Conservation (phyloP, 2,329 filamentous ascomycete genomes). For the Ilyonectria sp. region DNA sequence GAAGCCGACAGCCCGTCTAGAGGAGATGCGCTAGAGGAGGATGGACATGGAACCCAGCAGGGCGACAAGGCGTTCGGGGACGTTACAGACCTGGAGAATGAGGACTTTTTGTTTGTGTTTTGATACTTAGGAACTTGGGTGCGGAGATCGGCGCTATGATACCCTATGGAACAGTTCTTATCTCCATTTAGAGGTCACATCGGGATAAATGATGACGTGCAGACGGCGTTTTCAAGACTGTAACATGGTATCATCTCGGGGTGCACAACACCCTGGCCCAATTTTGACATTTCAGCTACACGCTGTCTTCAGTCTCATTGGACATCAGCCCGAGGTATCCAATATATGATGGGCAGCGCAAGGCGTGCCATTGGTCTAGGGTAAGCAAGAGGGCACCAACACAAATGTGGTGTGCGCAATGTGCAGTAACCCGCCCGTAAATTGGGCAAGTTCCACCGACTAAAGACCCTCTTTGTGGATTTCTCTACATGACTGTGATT, state of each 20-base stretch:
- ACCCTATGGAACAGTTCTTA: conserved; percentile 5
- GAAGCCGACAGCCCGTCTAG: conserved; percentile 29
- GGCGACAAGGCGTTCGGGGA: conserved; percentile 59
- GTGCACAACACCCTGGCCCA: too few relatives aligned
- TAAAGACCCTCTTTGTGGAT: neutral
- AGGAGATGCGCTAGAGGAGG: conserved; percentile 31
- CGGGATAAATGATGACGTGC: too few relatives aligned
- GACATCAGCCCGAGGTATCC: neutral
- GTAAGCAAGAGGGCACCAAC: neutral
- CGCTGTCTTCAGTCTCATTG: neutral
- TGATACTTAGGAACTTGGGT: conserved; percentile 32
- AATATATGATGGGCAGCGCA: neutral
- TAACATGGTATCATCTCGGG: too few relatives aligned
- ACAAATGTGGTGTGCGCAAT: neutral
- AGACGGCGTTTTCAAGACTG: too few relatives aligned
- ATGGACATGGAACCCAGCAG: conserved; percentile 21
- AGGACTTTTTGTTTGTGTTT: conserved; percentile 75
- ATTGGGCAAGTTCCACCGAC: neutral
- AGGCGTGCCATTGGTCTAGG: neutral
- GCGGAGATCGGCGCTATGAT: conserved; percentile 13
- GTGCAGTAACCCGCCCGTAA: neutral
- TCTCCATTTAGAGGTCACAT: neutral
- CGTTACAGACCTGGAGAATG: conserved; percentile 72
- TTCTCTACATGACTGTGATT: neutral
- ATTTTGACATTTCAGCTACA: neutral